These are phyloP conservation scores for Cymodocea nodosa DNA, from an alignment of 116 monocot species.

Conservation along the genomic window DNA sequence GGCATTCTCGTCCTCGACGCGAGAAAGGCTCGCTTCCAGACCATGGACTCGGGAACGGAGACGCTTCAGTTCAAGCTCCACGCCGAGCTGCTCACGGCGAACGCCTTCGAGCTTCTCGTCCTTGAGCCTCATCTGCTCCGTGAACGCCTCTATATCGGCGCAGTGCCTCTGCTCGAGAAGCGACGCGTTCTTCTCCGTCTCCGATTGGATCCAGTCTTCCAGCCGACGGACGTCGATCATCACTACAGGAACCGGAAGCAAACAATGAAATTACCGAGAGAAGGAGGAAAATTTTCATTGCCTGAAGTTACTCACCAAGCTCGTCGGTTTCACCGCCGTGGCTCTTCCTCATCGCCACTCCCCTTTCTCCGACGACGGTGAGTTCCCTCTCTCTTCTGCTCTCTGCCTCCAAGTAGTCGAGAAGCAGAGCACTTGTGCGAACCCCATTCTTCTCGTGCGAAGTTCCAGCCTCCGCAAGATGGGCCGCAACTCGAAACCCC, in stretches of 20 bases:
- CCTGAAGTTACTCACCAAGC: background rate
- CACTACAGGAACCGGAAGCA: constrained; percentile 4
- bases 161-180: constrained; percentile 47
- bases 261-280: background rate
- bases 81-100: constrained; percentile 45
- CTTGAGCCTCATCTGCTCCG: constrained; percentile 72
- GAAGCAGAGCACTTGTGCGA: constrained; percentile 21
- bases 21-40: constrained; percentile 34
- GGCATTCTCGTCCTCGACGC: constrained; percentile 37
- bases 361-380: constrained; percentile 2
- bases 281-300: background rate
- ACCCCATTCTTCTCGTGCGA: constrained; percentile 11
- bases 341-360: background rate
- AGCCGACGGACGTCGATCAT: constrained; percentile 27
- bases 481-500: constrained; percentile 21
- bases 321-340: background rate
- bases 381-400: constrained; percentile 21
- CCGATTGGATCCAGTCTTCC: constrained; percentile 57
- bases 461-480: constrained; percentile 21
- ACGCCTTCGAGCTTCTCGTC: constrained; percentile 65
- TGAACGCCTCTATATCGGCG: constrained; percentile 68
- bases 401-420: constrained; percentile 46
- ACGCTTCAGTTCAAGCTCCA: constrained; percentile 52
- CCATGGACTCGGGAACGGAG: constrained; percentile 51
- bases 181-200: constrained; percentile 46